These are phyloP conservation scores for Penicillium psychrofluorescens DNA, from an alignment of 495 filamentous ascomycete genomes.

Conservation along the genomic window DNA sequence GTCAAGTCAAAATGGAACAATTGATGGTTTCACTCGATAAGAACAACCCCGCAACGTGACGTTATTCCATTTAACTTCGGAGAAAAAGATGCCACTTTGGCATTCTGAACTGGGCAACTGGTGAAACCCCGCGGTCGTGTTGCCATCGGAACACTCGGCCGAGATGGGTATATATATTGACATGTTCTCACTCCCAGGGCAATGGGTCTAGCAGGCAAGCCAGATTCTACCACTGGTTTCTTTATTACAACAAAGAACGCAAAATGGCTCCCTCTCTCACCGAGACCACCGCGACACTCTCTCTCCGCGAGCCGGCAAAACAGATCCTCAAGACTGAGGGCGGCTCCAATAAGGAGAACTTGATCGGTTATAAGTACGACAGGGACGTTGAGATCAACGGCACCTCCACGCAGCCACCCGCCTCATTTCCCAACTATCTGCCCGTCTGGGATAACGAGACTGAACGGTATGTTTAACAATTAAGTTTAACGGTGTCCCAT, in stretches of 20 bases:
- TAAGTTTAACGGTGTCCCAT: not conserved
- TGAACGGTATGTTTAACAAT: conserved; percentile 18
- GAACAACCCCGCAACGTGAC: not conserved
- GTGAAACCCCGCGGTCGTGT: conserved; percentile 9
- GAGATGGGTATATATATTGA: conserved; percentile 4
- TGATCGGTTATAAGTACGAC: conserved; percentile 43
- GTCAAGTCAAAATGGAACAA: no score
- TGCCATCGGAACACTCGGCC: conserved; percentile 8
- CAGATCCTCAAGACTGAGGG: conserved; percentile 30
- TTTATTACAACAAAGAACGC: not conserved
- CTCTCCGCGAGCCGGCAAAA: conserved; percentile 25
- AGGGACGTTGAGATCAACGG: conserved; percentile 38
- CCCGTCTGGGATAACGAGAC: conserved; percentile 63
- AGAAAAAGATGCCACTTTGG: not conserved
- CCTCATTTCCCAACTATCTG: conserved; percentile 65
- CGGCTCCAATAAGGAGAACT: conserved; percentile 57
- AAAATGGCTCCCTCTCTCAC: conserved; percentile 51
- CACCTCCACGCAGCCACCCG: conserved; percentile 38
- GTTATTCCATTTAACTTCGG: not conserved
- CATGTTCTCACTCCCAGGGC: not conserved
- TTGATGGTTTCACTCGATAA: no score
- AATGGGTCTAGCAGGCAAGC: no score
- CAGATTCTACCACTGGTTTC: not conserved
- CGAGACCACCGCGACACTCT: conserved; percentile 37
- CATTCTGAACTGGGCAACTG: not conserved